Evolutionary conservation across 2,329 filamentous ascomycete species (phyloP).

Genomic region (Colletotrichum lupini): DNA sequence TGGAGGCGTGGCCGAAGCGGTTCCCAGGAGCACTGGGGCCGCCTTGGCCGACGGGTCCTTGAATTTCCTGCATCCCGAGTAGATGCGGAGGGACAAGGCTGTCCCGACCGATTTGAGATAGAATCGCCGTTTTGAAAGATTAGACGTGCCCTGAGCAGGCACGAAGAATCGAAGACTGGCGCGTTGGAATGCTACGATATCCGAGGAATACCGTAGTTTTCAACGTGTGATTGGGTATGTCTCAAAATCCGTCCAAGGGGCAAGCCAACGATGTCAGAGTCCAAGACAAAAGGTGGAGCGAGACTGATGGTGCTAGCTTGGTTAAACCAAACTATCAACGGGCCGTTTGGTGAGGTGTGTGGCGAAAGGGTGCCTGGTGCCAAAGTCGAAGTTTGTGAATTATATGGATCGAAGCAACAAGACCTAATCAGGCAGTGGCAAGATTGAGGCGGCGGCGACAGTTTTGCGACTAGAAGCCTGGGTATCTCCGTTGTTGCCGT

Average conservation of each 20-base stretch:
- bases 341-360: slow-evolving; percentile 14
- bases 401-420: slow-evolving; percentile 24
- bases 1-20: slow-evolving; percentile 80
- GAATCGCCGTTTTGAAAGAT: slow-evolving; percentile 82
- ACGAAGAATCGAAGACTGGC: slow-evolving; percentile 49
- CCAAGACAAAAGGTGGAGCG: slow-evolving; percentile 18
- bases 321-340: neutral
- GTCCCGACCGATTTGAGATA: slow-evolving; percentile 84
- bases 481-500: neutral
- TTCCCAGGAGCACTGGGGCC: slow-evolving; percentile 65
- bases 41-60: slow-evolving; percentile 69
- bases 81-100: slow-evolving; percentile 87
- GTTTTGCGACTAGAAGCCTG: neutral
- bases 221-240: slow-evolving; percentile 16
- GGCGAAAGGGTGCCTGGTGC: slow-evolving; percentile 10
- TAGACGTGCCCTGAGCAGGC: slow-evolving; percentile 66
- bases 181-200: slow-evolving; percentile 36
- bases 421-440: neutral
- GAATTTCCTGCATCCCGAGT: slow-evolving; percentile 91
- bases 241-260: slow-evolving; percentile 17
- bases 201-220: slow-evolving; percentile 16
- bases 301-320: slow-evolving; percentile 3
- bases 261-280: slow-evolving; percentile 15
- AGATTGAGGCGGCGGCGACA: neutral
- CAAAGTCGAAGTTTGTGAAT: slow-evolving; percentile 13